Evolutionary conservation across 441 rosid genomes (phyloP).

Genomic region (Lepidium campestre): DNA sequence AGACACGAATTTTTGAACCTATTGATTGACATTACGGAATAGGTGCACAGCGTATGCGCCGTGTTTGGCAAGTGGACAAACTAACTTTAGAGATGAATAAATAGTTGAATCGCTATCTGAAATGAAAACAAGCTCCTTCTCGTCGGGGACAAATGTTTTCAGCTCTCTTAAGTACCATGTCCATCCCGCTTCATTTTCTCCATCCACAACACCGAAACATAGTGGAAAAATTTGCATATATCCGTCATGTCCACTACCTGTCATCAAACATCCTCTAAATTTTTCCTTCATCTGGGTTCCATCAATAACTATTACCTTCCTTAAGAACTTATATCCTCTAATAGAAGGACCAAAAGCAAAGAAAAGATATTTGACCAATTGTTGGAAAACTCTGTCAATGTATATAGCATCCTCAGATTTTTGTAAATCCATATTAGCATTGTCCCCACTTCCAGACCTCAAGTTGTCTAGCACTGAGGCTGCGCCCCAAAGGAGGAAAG

Average conservation of each 20-base stretch:
- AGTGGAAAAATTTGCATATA: background rate
- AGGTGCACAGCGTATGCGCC: background rate
- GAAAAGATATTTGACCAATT: background rate
- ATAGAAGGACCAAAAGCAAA: background rate
- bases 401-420: no score
- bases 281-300: background rate
- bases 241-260: background rate
- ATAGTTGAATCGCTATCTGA: background rate
- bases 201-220: background rate
- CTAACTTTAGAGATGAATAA: rapidly evolving
- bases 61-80: background rate
- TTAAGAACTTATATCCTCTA: background rate
- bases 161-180: background rate
- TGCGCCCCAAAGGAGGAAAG: no score
- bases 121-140: background rate
- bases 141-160: background rate
- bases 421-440: no score
- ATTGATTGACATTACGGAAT: background rate
- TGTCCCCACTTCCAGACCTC: no score
- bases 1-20: rapidly evolving
- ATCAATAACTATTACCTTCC: background rate
- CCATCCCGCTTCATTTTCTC: background rate
- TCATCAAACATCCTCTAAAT: background rate
- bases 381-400: no score
- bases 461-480: no score